Evolutionary conservation across 352 stramenopile genomes (phyloP), one percentile per base, ranked within the genome.

Genomic region (Pythium plurisporium): DNA sequence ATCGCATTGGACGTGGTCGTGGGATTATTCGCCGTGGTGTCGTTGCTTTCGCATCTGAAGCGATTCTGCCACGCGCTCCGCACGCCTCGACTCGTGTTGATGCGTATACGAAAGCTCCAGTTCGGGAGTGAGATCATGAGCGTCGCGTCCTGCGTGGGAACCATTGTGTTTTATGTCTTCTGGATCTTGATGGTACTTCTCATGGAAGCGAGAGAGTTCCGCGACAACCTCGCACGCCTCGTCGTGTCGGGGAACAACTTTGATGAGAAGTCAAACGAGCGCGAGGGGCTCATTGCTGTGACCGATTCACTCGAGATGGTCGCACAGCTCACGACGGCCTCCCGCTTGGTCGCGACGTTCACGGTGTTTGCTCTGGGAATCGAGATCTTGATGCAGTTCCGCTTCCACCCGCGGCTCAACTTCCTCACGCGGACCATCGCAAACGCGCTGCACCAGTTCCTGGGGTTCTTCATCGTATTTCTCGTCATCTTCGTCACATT

Each of bases 401-500:
- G 78, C 20, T 76, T 74, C 19, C 76, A 89, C 30, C 74, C 77
- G 36, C 65, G 64, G 0, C 61, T 89, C 10, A 83, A 75, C 29
- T 66, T 89, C 19, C 43, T 89, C 25, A 86, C 77, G 2, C 59
- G 72, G 19, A 89, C 79, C 10, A 66, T 89, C 55, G 64, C 65
- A 2, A 67, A 63, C 23, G 72, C 79, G 19, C 55, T 87, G 12
- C 56, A 75, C 45, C 67, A 81, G 20, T 84, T 88, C 22, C 55
- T 52, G 0, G 72, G 65, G 4, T 84, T 88, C 48, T 82, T 81
- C 55, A 57, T 79, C 19, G 72, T 86, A 1, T 88, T 86, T 40
- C 52, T 76, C 23, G 66, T 88, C 22, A 73, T 86, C 30, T 77
- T 84, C 30, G 45, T 84, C 23, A 80, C 69, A 9, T 88, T 84